Base-by-base conservation (phyloP, 805 yeast genomes). In the Saccharomycopsis olivae region DNA sequence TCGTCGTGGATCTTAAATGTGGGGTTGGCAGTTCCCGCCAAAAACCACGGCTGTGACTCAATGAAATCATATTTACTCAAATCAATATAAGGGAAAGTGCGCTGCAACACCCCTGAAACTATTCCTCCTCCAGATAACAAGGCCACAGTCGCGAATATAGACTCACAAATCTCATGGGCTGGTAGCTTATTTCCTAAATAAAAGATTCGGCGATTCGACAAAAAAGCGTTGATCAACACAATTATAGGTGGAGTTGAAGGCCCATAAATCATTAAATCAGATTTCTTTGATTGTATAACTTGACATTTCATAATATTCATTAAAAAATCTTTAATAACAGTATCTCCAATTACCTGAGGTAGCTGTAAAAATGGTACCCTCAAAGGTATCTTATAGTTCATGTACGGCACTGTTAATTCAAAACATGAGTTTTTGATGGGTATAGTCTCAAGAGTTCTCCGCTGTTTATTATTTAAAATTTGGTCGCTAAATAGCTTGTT, bases 21-120 rank as follows among this genome's bases (percentile, higher is more conserved):
- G 5, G 78, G 76, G 53, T 74, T 73, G 43, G 73, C 72, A 25
- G 75, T 74, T 13, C 80, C 80, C 1, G 78, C 80, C 44, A 73
- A 56, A 50, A 56, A 73, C 13, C 74, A 71, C 10, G 62, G 66
- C 36, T 73, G 65, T 36, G 61, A 56, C 36, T 64, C 62, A 43
- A 74, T 56, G 9, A 69, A 60, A 43, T 71, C 76, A 18, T 69
- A 67, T 43, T 71, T 70, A 18, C 73, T 66, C 15, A 73, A 67
- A 47, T 74, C 78, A 3, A 73, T 62, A 37, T 73, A 68, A 2
- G 80, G 80, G 51, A 71, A 74, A 18, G 73, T 59, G 39, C 68
- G 64, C 41, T 66, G 62, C 36, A 61, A 58, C 11, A 71, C 51
- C 2, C 76, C 74, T 16, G 69, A 59, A 36, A 73, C 50, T 8